Percentiles rank a stretch among this genome's conserved stretches.
Evolutionary conservation across 2,329 filamentous ascomycete genomes (phyloP).

Genomic region (Fusarium euwallaceae): DNA sequence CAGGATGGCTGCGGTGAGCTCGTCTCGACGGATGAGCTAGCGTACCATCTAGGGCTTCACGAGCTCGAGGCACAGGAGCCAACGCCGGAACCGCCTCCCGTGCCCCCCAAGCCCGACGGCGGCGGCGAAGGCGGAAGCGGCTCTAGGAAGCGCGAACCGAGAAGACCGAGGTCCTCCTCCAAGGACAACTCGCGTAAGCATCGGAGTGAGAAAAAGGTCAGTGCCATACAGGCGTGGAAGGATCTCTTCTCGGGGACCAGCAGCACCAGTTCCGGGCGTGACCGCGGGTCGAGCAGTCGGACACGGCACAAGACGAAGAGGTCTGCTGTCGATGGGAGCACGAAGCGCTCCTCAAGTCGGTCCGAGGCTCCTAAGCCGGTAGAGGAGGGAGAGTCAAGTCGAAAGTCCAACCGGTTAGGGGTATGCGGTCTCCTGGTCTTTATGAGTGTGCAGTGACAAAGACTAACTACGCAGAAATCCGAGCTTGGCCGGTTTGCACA

Average conservation of each 20-base stretch:
- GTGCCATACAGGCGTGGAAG: conserved; percentile 42
- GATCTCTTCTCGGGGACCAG: conserved; percentile 34
- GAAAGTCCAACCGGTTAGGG: conserved; percentile 35
- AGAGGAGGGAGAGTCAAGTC: conserved; percentile 15
- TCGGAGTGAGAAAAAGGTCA: conserved; percentile 29
- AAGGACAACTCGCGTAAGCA: conserved; percentile 28
- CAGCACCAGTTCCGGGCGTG: conserved; percentile 7
- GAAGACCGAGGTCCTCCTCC: conserved; percentile 7
- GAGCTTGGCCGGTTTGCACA: conserved; percentile 80
- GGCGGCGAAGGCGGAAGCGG: neutral
- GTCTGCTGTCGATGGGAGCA: conserved; percentile 14
- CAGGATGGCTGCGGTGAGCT: conserved; percentile 70
- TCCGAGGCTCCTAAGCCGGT: conserved; percentile 2
- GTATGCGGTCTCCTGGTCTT: conserved; percentile 12
- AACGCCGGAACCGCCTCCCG: conserved; percentile 25
- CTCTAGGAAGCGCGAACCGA: neutral
- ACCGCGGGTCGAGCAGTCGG: conserved; percentile 31
- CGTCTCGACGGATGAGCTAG: conserved; percentile 41
- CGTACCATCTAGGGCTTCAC: conserved; percentile 45
- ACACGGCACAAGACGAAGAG: conserved; percentile 44
- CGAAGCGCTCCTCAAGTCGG: conserved; percentile 12
- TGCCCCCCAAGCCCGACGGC: conserved; percentile 14
- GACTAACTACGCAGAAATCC: conserved; percentile 57
- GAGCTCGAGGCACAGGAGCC: conserved; percentile 41
- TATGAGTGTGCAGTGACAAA: conserved; percentile 2